These are phyloP conservation scores for Skeletonema menzelii DNA, from an alignment of 108 stramenopile species.

Conservation along the genomic window DNA sequence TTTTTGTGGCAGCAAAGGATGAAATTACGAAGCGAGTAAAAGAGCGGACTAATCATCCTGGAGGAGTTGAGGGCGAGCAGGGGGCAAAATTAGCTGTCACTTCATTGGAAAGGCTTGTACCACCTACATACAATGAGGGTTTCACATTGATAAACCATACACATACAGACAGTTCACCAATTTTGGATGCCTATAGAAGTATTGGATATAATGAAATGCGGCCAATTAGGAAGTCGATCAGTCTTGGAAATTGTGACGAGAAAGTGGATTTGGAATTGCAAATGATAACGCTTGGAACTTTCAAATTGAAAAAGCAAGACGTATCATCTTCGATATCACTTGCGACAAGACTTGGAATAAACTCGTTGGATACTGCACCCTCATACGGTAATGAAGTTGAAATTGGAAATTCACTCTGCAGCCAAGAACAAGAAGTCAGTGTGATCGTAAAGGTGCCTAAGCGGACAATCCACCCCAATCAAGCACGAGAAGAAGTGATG, in stretches of 20 bases:
- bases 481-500: slow-evolving; percentile 59
- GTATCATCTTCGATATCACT: slow-evolving; percentile 33
- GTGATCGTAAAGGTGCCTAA: slow-evolving; percentile 82
- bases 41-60: slow-evolving; percentile 73
- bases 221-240: slow-evolving; percentile 6
- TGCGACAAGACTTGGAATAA: slow-evolving; percentile 48
- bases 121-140: slow-evolving; percentile 70
- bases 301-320: slow-evolving; percentile 51
- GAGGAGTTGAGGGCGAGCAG: slow-evolving; percentile 64
- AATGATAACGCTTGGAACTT: slow-evolving; percentile 66
- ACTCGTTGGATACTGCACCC: slow-evolving; percentile 79
- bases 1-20: slow-evolving; percentile 53
- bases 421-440: slow-evolving; percentile 5
- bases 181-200: slow-evolving; percentile 17
- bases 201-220: neutral
- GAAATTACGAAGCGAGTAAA: slow-evolving; percentile 60
- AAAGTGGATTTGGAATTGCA: slow-evolving; percentile 32
- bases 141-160: slow-evolving; percentile 52
- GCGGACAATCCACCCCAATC: slow-evolving; percentile 46
- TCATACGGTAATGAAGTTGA: slow-evolving; percentile 80
- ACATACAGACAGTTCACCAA: slow-evolving; percentile 18
- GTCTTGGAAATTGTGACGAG: slow-evolving; percentile 19
- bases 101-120: slow-evolving; percentile 43
- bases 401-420: slow-evolving; percentile 52
- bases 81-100: slow-evolving; percentile 57